Evolutionary conservation across 179 eudicot genomes (phyloP), one percentile per base, ranked within the genome.

Genomic region (Drosera spatulata): DNA sequence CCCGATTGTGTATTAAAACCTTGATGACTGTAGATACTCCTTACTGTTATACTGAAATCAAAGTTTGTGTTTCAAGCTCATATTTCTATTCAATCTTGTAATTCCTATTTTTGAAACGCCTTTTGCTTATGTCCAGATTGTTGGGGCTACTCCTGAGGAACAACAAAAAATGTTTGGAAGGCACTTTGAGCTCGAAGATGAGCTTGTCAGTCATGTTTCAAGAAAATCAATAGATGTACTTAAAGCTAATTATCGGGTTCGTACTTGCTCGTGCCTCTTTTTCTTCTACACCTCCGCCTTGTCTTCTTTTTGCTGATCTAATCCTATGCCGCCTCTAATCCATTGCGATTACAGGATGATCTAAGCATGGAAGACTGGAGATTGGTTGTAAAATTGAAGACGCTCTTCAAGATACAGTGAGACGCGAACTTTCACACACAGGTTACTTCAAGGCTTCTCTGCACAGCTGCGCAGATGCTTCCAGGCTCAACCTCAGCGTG

Each of bases 101-200:
- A 22, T 22, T 22, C 33, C 33, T 22, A 22, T 22, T 22, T 0
- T 22, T 22, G 33, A 22, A 22, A 22, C 33, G 33, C 33, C 33
- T 22, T 22, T 22, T 22, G 33, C 39, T 50, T 47, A 13, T 7
- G 1, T 60, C 61, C 78, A 91, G 97, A 85, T 91, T 50, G 71
- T 77, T 53, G 91, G 97, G 63, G 72, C 77, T 64, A 91, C 71
- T 66, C 61, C 97, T 0, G 97, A 88, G 41, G 96, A 91, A 76
- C 94, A 91, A 67, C 96, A 88, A 56, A 91, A 91, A 66, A 85
- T 87, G 91, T 83, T 71, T 67, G 96, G 97, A 56, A 79, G 97
- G 72, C 96, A 91, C 74, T 91, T 91, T 66, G 96, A 88, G 46
- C 65, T 82, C 42, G 95, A 91, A 48, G 96, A 88, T 67, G 96